Base-by-base conservation (phyloP, 768 basidiomycete species). In the Mycena leptocephala region DNA sequence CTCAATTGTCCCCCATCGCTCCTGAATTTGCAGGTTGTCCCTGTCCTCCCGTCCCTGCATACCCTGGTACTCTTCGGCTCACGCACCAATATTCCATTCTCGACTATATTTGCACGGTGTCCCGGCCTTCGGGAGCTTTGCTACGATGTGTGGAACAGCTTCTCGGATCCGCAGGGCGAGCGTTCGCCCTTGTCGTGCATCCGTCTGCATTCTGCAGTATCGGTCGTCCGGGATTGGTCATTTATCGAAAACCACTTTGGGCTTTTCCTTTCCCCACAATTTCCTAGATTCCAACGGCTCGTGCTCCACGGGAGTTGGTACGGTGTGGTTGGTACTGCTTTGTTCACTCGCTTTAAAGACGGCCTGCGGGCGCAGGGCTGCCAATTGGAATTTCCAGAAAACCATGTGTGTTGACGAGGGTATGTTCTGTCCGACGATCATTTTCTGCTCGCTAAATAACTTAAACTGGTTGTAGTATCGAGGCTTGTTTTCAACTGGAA, bases 121-220 rank as follows among this genome's bases (percentile, higher is more conserved):
- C 76, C 76, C 6, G 35, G 59, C 28, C 66, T 76, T 1, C 65
- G 24, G 9, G 67, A 69, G n/a, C 66, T 76, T 28, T 68, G 33
- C 59, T 76, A 68, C 62, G 71, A 73, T 39, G 59, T 69, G 1
- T 28, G 22, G 56, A 68, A 62, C 28, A 3, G 8, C 22, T 0
- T 48, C 7, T 26, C 5, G 4, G n/a, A 2, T 14, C 72, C 53
- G 4, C 14, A 20, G 6, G 35, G 41, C 5, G n/a, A 32, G 37
- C 35, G n/a, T 6, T 2, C 51, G 14, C 41, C 65, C 2, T 24
- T 67, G 14, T 14, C 55, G 0, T 41, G n/a, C 18, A 35, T 74
- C n/a, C 64, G 58, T 1, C n/a, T 74, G 11, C 32, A 67, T n/a
- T 66, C 32, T 14, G 11, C 24, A 9, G 48, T 53, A 26, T 39